phyloP scores from a whole-genome alignment of 139 green algal species.

The Chlorella sp. region DNA sequence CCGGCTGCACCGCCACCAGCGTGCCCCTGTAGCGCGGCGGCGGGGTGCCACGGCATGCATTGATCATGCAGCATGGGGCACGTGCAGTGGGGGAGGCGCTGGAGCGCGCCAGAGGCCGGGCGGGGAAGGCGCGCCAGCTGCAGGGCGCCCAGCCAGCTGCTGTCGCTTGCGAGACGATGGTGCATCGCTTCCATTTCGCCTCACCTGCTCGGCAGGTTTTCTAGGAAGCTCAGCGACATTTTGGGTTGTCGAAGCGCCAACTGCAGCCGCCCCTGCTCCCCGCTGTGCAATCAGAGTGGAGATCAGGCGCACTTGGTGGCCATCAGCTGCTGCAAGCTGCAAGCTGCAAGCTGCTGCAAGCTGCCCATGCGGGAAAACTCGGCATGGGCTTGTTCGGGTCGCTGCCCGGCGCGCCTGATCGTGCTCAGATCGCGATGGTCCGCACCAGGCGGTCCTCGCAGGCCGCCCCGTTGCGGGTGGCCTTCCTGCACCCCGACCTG shows the following conservation, averaged over 20 bases:
- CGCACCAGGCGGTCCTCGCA: neutral
- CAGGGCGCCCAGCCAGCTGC: neutral
- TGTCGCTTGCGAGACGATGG: neutral
- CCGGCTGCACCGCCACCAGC: slow-evolving; percentile 22
- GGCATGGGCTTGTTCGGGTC: too few relatives aligned
- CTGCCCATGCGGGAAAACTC: too few relatives aligned
- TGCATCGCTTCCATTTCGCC: neutral
- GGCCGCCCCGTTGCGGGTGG: slow-evolving; percentile 60
- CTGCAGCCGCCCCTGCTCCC: neutral
- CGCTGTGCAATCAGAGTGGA: too few relatives aligned
- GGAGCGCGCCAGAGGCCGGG: neutral
- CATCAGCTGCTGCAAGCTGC: too few relatives aligned
- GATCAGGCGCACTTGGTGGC: too few relatives aligned
- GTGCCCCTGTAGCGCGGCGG: slow-evolving; percentile 25
- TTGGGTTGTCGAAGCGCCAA: neutral
- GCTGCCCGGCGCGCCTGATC: too few relatives aligned
- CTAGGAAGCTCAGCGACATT: slow-evolving; percentile 34
- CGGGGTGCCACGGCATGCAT: neutral
- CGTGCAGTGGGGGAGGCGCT: neutral
- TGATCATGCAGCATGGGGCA: neutral
- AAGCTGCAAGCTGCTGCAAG: too few relatives aligned
- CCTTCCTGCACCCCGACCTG: slow-evolving; percentile 94
- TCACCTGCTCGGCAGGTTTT: slow-evolving; percentile 40
- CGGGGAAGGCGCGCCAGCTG: neutral
- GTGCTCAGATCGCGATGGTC: neutral